Percentiles rank a stretch among this genome's conserved stretches.
Conservation (phyloP, 2,329 filamentous ascomycete species). For the Colletotrichum musicola region DNA sequence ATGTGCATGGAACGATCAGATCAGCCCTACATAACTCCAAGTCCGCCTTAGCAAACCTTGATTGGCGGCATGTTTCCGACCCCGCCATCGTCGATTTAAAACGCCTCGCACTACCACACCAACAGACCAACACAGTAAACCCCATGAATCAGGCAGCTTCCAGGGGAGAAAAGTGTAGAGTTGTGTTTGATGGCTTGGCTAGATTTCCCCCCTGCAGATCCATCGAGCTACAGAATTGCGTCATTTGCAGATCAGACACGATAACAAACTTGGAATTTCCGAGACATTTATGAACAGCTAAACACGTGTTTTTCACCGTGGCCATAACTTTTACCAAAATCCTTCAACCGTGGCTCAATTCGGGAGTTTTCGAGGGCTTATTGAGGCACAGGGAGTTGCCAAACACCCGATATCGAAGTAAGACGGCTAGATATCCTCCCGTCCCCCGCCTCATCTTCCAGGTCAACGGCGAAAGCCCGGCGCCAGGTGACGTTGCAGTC, state of each 20-base stretch:
- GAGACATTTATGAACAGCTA: constrained; percentile 10
- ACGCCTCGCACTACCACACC: too few relatives aligned
- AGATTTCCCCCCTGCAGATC: constrained; percentile 7
- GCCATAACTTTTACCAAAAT: too few relatives aligned
- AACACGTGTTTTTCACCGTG: too few relatives aligned
- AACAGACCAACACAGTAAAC: too few relatives aligned
- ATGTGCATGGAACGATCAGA: neutral
- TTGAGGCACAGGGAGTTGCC: neutral
- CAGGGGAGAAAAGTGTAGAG: too few relatives aligned
- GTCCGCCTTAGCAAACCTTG: too few relatives aligned
- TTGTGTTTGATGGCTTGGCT: too few relatives aligned
- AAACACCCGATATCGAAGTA: neutral
- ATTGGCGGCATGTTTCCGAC: too few relatives aligned
- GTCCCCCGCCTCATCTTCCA: neutral
- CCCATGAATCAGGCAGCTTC: too few relatives aligned
- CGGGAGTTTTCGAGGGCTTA: neutral
- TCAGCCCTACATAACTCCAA: neutral
- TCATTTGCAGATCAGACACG: constrained; percentile 2
- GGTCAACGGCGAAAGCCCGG: neutral
- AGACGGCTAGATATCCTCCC: constrained; percentile 16
- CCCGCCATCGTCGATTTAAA: too few relatives aligned
- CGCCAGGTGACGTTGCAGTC: neutral
- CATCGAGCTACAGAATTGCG: constrained; percentile 14
- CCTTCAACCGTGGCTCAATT: too few relatives aligned
- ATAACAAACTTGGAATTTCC: constrained; percentile 20